Conservation (phyloP, 257 asterid genomes). For the Thymus quinquecostatus region DNA sequence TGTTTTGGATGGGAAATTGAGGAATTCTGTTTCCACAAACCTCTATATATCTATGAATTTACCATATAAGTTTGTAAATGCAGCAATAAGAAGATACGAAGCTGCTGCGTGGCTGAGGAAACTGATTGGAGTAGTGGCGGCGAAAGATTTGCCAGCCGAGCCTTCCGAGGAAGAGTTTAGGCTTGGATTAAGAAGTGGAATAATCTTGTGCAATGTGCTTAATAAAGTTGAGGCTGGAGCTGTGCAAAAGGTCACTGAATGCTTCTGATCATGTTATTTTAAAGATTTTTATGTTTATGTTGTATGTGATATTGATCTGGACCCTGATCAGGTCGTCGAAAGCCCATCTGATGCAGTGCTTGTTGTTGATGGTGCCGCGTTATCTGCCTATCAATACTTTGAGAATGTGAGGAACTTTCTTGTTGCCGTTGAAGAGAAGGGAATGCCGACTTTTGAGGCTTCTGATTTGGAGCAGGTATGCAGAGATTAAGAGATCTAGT, state of each 20-base stretch:
- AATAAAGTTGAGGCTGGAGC: slow-evolving; percentile 90
- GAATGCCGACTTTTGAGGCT: slow-evolving; percentile 88
- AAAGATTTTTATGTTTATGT: not conserved
- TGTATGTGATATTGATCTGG: not conserved
- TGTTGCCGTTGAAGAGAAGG: slow-evolving; percentile 84
- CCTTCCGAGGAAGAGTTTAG: slow-evolving; percentile 96
- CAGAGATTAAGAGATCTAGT: slow-evolving; percentile 13
- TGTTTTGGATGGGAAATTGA: slow-evolving; percentile 8
- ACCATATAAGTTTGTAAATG: slow-evolving; percentile 23
- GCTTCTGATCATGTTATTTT: not conserved
- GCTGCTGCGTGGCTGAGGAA: slow-evolving; percentile 92
- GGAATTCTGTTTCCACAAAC: not conserved
- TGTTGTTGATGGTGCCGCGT: slow-evolving; percentile 84
- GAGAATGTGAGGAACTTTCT: slow-evolving; percentile 89
- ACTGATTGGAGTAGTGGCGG: slow-evolving; percentile 87
- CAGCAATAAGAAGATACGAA: slow-evolving; percentile 86
- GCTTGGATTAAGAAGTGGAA: slow-evolving; percentile 90
- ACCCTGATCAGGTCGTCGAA: slow-evolving; percentile 75
- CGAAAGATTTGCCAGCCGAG: slow-evolving; percentile 92
- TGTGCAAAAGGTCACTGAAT: slow-evolving; percentile 69
- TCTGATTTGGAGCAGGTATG: slow-evolving; percentile 92
- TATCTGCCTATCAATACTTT: slow-evolving; percentile 87
- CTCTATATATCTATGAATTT: not conserved
- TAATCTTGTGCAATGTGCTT: slow-evolving; percentile 83
- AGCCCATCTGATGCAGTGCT: slow-evolving; percentile 66